Evolutionary conservation across 2,329 filamentous ascomycete genomes (phyloP), one percentile per base, ranked within the genome.

Genomic region (Trichoderma atrobrunneum): DNA sequence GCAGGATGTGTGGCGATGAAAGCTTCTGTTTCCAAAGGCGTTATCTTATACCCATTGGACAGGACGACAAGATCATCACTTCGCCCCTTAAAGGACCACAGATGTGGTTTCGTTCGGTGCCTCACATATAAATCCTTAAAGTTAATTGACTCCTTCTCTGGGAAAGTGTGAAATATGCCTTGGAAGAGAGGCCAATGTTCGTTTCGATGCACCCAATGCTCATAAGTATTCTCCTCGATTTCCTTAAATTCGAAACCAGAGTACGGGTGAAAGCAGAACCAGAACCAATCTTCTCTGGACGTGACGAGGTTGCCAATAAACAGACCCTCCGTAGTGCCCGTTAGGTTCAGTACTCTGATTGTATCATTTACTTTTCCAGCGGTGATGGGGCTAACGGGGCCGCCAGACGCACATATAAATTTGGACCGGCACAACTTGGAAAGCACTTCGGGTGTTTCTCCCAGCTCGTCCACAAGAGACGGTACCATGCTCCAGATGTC

Each of bases 401-500:
- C 61, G 11, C 81, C 81, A 30, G 81, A 83, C 18, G 80, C 81
- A 48, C 80, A 81, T 16, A 81, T 79, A 26, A 81, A 81, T 71
- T 81, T 81, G 0, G 80, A 79, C 0, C 73, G 26, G 63, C 74
- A 74, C 60, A 82, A 73, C 61, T 81, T 81, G 26, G 74, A 72
- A 63, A 82, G 71, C 0, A 82, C 74, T 2, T 79, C 78, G 1
- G 74, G 79, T 3, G 73, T 76, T 72, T 79, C 79, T 60, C 75
- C 81, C 10, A 78, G 68, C 69, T 82, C 81, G 21, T 82, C 80
- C 0, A 78, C 77, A 18, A 81, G 77, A 0, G 80, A 82, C 1
- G 81, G 81, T 0, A 82, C 77, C 77, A 82, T 79, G 60, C 78
- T 80, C 81, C 81, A 82, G 16, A 82, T 81, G 39, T 81, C 80